Evolutionary conservation across 768 basidiomycete genomes (phyloP), one percentile per base, ranked within the genome.

Genomic region (Dictyophora rubrovolvata): DNA sequence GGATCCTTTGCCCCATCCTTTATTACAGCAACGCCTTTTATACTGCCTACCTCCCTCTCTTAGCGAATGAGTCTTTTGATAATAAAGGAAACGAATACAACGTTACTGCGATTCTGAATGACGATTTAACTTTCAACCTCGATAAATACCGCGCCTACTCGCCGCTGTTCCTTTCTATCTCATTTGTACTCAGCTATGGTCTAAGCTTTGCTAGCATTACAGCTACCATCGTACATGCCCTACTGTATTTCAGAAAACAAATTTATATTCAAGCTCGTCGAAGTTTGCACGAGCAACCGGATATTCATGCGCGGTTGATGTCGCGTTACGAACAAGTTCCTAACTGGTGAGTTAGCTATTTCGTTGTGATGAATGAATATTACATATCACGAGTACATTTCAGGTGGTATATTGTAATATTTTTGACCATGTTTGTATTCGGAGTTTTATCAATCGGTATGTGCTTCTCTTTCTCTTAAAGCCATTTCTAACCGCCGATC

Each of bases 231-330:
- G 81, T 90, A 6, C 92, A 94, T 69, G 87, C 89, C 5, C 80
- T 84, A 74, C 68, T 94, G 55, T 93, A 89, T 86, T 93, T 89
- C 77, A 83, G 90, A 51, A 79, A 79, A 54, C 90, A 93, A 65
- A 88, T 92, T 58, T 67, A 73, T 35, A 82, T 83, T 61, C 85
- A 89, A 62, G 81, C 89, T 74, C 81, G 82, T 60, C 78, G 77
- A 60, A 71, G 75, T 42, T 72, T 89, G 48, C 79, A 76, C 61
- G 87, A 93, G 64, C 87, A 92, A 66, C 84, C 83, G 49, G 92
- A 94, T 66, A 76, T 93, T 55, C 92, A 94, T 69, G 81, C 87
- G 6, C 83, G 90, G 50, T 77, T 93, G 47, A 94, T 94, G 93
- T 65, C 77, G 64, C 73, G 71, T 46, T 94, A 94, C 68, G 71